Base-by-base conservation (phyloP, 148 eudicot species). In the Gaultheria prostrata region DNA sequence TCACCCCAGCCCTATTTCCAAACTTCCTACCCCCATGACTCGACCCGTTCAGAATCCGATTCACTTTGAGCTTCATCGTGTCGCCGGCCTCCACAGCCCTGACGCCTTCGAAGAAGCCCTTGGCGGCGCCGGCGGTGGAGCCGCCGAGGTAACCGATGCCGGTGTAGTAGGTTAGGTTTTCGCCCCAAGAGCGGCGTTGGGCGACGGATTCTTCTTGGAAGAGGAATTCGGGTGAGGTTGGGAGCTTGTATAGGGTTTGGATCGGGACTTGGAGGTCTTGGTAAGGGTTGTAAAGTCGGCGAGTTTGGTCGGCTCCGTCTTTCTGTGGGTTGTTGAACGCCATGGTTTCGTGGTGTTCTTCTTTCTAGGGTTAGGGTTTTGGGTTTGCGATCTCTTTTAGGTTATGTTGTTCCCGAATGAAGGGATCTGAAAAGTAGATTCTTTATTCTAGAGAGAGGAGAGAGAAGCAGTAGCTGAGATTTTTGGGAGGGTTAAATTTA, bases 131-230 rank as follows among this genome's bases (percentile, higher is more conserved):
- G 79, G 82, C n/a, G 24, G 81, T 17, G 21, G 98, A 87, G 33
- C 96, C 98, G 61, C 84, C 88, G 75, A 93, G 89, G 84, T 93
- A 95, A 6, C 91, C 92, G 74, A 91, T 87, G 43, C 98, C 98
- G 86, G 97, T 95, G 90, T 95, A 95, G 84, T 90, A 95, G 54
- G 98, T 95, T 20, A 93, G 87, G 75, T 95, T 95, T 76, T 95
- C 98, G 3, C 98, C 92, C 98, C 95, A 94, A 1, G 96, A 92
- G 10, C 98, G 93, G 90, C 94, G 93, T 59, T 95, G 92, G 8
- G 88, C 93, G 78, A 86, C 7, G 71, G 98, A 77, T 63, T 95
- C 98, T 82, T 95, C 98, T 13, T 89, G 91, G 90, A 93, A 95
- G 61, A 95, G 94, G 83, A 53, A 95, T 61, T 95, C 96, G 13